These are phyloP conservation scores for Graphiopsis chlorocephala DNA, from an alignment of 2,329 filamentous ascomycete species.

Conservation along the genomic window DNA sequence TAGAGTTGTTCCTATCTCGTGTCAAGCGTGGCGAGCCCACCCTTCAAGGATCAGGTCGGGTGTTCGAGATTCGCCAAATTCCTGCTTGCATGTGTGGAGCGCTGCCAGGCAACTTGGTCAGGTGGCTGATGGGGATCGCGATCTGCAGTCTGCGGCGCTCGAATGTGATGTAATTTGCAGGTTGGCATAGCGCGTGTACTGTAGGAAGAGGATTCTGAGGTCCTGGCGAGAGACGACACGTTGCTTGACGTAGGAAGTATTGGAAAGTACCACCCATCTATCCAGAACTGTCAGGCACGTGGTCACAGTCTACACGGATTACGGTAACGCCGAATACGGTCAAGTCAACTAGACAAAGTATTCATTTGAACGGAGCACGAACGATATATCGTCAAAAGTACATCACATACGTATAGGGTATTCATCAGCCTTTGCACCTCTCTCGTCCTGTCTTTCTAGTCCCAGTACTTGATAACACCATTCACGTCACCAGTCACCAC, in stretches of 20 bases:
- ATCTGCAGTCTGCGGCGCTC: not conserved
- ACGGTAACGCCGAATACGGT: not conserved
- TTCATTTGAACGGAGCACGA: not conserved
- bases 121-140: not conserved
- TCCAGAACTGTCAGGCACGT: not conserved
- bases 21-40: not conserved
- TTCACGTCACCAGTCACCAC: constrained; percentile 87
- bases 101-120: not conserved
- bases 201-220: not conserved
- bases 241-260: not conserved
- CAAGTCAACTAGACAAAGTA: not conserved
- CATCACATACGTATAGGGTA: not conserved
- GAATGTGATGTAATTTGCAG: not conserved
- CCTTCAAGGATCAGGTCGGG: not conserved
- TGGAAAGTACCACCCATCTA: not conserved
- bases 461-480: constrained; percentile 88
- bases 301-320: not conserved
- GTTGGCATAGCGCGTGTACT: not conserved
- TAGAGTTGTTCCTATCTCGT: not conserved
- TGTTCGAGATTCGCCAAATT: not conserved
- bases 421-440: not conserved
- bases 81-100: not conserved
- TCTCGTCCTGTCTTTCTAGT: constrained; percentile 49
- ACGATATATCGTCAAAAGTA: not conserved
- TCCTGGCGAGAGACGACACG: not conserved